Evolutionary conservation across 192 early-diverging fungal species (phyloP), one percentile per base, ranked within the genome.

Genomic region (Cladochytrium replicatum): DNA sequence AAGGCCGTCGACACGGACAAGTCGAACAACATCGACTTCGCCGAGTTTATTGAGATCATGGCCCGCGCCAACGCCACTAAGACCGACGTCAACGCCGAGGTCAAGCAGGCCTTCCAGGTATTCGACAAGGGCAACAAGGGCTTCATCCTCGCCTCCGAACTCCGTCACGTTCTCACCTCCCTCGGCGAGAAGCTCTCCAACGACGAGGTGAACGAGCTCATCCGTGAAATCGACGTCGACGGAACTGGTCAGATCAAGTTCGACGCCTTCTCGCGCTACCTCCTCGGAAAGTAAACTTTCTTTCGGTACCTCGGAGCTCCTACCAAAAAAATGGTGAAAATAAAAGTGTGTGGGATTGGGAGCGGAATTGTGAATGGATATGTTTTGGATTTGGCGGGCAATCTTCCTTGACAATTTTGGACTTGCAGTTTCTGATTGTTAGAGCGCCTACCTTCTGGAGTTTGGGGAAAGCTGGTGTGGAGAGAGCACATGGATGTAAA

Each of bases 61-160:
- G 85, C 88, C 26, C 79, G 88, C 68, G 61, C 74, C 38, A 87
- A 91, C 64, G 77, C 84, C 74, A 81, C 78, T 58, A 78, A 85
- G 61, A 80, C 82, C 38, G 83, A 91, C 71, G 77, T 82, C 42
- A 87, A 91, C 66, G 89, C 85, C 62, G 91, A 96, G 69, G 83
- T 93, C 56, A 77, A 81, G 61, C 88, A 93, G 70, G 92, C 92
- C 22, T 95, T 93, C 83, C 86, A 86, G 68, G 87, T 92, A 41
- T 95, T 95, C 70, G 93, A 93, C 74, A 89, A 92, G 86, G 84
- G 91, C 63, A 85, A 84, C 60, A 85, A 90, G 61, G 90, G 93
- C 48, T 83, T 79, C 71, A 97, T 97, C 60, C 84, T 85, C 6
- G 82, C 91, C 45, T 77, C 84, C 30, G 93, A 97, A 71, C 79